phyloP scores from a whole-genome alignment of 2,329 filamentous ascomycete genomes.

The Venturia pyrina region DNA sequence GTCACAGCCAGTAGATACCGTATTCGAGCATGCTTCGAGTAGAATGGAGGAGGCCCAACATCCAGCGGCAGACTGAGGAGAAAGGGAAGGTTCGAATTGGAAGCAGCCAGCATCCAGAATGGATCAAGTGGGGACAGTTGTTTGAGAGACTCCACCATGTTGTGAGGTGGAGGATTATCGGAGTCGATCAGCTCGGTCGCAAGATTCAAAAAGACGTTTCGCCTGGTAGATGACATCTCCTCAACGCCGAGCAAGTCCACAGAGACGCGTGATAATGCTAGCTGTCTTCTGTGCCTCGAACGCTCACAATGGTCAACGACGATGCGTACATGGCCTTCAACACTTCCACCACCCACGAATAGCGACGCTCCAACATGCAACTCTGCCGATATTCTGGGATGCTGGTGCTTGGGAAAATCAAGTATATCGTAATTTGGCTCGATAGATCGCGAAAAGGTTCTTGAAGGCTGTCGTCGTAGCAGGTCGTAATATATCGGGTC shows the following conservation, averaged over 20 bases:
- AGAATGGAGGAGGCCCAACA: slow-evolving; percentile 44
- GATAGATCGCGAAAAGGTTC: slow-evolving; percentile 38
- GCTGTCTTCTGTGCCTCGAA: slow-evolving; percentile 30
- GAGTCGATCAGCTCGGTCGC: slow-evolving; percentile 42
- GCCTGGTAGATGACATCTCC: slow-evolving; percentile 36
- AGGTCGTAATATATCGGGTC: slow-evolving; percentile 35
- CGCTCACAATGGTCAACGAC: slow-evolving; percentile 38
- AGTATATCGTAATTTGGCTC: slow-evolving; percentile 36
- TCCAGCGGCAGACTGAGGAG: slow-evolving; percentile 43
- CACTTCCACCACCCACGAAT: slow-evolving; percentile 45
- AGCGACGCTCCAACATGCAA: slow-evolving; percentile 41
- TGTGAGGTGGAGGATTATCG: slow-evolving; percentile 39
- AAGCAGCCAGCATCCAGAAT: slow-evolving; percentile 41
- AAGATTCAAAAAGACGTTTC: slow-evolving; percentile 41
- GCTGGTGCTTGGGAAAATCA: slow-evolving; percentile 37
- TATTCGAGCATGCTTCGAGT: slow-evolving; percentile 41
- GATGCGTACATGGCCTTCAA: slow-evolving; percentile 41
- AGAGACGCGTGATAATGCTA: slow-evolving; percentile 40
- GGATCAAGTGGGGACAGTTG: slow-evolving; percentile 27
- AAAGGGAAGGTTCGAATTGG: slow-evolving; percentile 39
- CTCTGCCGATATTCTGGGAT: slow-evolving; percentile 39
- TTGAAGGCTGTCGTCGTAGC: slow-evolving; percentile 33
- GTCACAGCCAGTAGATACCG: slow-evolving; percentile 40
- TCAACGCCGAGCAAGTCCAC: slow-evolving; percentile 44
- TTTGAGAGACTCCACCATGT: slow-evolving; percentile 37